Evolutionary conservation across 495 filamentous ascomycete species (phyloP).

Genomic region (Penicillium ochrochloron): DNA sequence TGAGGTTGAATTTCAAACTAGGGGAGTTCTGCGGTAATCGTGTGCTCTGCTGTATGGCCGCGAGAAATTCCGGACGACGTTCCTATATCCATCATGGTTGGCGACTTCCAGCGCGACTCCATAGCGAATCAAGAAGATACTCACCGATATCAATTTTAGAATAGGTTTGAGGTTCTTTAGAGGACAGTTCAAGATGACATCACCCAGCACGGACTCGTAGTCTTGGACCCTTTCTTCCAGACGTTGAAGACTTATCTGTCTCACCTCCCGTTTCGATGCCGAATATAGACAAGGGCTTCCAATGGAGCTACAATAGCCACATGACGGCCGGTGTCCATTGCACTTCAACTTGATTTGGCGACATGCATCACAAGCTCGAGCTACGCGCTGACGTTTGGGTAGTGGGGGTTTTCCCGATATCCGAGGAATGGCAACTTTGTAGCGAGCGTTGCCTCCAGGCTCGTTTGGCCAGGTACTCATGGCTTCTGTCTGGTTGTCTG

Average conservation of each 20-base stretch:
- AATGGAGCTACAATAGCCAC: slow-evolving; percentile 1
- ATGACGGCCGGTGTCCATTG: slow-evolving; percentile 4
- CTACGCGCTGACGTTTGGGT: background rate
- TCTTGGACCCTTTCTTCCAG: slow-evolving; percentile 3
- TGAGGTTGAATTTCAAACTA: background rate
- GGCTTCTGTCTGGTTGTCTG: background rate
- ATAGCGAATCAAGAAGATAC: background rate
- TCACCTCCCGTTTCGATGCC: background rate
- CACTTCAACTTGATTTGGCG: background rate
- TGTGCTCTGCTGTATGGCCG: background rate
- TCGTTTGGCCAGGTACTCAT: slow-evolving; percentile 7
- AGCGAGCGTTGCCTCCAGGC: slow-evolving; percentile 5
- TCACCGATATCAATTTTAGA: slow-evolving; percentile 2
- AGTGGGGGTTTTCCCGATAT: background rate
- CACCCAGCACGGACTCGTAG: slow-evolving; percentile 6
- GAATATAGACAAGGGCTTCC: slow-evolving; percentile 1
- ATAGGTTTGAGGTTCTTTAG: background rate
- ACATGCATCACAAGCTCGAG: slow-evolving; percentile 6
- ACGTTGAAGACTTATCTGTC: slow-evolving; percentile 1
- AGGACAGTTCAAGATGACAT: slow-evolving; percentile 4
- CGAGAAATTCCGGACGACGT: slow-evolving; percentile 1
- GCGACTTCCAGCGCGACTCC: background rate
- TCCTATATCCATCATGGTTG: background rate
- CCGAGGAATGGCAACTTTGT: slow-evolving; percentile 10
- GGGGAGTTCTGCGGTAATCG: background rate